phyloP scores from a whole-genome alignment of 371 early-diverging fungal species.

The Mortierella sp. region DNA sequence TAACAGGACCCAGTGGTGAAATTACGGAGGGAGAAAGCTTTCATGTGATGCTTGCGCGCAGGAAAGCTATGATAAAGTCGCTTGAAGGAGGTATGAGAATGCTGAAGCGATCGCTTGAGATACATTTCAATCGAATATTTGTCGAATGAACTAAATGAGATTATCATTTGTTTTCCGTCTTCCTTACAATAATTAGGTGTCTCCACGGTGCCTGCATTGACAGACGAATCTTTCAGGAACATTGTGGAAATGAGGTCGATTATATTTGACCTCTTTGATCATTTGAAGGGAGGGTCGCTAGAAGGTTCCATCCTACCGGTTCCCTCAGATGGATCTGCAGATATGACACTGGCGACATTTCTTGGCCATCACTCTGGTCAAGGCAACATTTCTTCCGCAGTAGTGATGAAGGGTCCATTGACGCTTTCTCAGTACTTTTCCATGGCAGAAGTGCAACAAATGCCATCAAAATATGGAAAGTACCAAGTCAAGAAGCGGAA shows the following conservation, averaged over 20 bases:
- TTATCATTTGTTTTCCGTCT: not conserved
- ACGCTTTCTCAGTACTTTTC: constrained; percentile 32
- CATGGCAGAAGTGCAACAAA: constrained; percentile 61
- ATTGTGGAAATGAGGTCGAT: constrained; percentile 59
- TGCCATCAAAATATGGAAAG: constrained; percentile 71
- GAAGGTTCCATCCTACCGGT: constrained; percentile 41
- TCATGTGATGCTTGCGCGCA: constrained; percentile 58
- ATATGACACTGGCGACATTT: constrained; percentile 30
- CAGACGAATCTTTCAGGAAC: constrained; percentile 50
- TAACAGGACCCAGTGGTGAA: constrained; percentile 58
- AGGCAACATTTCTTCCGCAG: constrained; percentile 61
- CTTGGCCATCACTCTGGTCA: constrained; percentile 57
- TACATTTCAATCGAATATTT: not conserved
- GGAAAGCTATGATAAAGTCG: constrained; percentile 57
- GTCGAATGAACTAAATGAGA: not conserved
- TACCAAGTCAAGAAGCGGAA: constrained; percentile 70
- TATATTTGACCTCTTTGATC: constrained; percentile 58
- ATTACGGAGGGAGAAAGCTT: constrained; percentile 62
- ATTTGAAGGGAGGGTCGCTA: constrained; percentile 28
- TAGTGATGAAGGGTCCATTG: constrained; percentile 46
- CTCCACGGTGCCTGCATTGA: constrained; percentile 57
- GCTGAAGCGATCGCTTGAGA: not conserved
- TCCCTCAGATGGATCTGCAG: constrained; percentile 49
- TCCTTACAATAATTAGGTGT: constrained; percentile 33
- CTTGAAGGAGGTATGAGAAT: constrained; percentile 57